Evolutionary conservation across 129 eudicot genomes (phyloP).

Genomic region (Escallonia rubra): DNA sequence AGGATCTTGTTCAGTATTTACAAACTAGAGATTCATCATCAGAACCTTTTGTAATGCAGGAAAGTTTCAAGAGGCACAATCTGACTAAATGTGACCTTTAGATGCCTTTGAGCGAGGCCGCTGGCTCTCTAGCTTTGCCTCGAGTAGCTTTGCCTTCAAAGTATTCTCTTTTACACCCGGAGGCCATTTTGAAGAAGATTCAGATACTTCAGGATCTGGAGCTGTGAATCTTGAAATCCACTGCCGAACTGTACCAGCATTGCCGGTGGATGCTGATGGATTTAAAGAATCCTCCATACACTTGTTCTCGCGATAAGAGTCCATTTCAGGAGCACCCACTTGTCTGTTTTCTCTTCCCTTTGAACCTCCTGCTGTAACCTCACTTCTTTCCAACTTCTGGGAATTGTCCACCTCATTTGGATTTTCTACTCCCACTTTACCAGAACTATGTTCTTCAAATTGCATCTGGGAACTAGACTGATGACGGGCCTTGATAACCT

Average conservation of each 20-base stretch:
- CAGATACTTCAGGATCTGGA: constrained; percentile 21
- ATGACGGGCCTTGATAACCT: constrained; percentile 7
- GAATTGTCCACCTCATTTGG: background rate
- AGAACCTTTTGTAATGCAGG: background rate
- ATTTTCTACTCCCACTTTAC: background rate
- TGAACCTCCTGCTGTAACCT: constrained; percentile 3
- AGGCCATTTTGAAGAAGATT: constrained; percentile 26
- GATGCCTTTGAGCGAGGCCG: constrained; percentile 31
- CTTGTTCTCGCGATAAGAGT: constrained; percentile 3
- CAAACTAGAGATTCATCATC: background rate
- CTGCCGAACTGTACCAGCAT: constrained; percentile 27
- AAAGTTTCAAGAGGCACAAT: no score
- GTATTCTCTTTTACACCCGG: constrained; percentile 43
- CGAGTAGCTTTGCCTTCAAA: constrained; percentile 71
- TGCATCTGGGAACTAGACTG: constrained; percentile 8
- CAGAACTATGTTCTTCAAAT: constrained; percentile 4
- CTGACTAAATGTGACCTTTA: constrained; percentile 8
- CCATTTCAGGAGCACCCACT: no score
- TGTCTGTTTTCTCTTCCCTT: constrained; percentile 4
- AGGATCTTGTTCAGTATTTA: background rate
- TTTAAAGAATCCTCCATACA: constrained; percentile 17
- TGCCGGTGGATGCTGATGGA: constrained; percentile 22
- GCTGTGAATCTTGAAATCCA: constrained; percentile 30
- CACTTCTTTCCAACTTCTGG: constrained; percentile 8
- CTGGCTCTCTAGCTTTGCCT: constrained; percentile 69